These are phyloP conservation scores for Cetradonia linearis DNA, from an alignment of 495 filamentous ascomycete species.

Conservation along the genomic window DNA sequence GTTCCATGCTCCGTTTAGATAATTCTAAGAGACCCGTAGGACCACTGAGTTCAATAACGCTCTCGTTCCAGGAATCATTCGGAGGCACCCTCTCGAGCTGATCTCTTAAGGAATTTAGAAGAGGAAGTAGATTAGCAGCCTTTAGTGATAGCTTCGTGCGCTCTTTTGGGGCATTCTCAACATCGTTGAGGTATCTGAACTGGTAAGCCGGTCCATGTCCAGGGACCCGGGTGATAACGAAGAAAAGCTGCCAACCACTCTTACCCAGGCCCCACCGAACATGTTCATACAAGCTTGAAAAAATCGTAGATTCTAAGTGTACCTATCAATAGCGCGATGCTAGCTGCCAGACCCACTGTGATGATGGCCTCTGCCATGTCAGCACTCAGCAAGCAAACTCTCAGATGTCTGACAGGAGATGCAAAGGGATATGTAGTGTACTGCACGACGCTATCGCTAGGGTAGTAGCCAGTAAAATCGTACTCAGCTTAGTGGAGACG, in stretches of 20 bases:
- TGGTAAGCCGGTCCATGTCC: background rate
- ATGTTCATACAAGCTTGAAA: background rate
- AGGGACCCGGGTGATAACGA: background rate
- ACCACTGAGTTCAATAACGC: background rate
- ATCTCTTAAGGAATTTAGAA: background rate
- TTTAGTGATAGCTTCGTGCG: conserved; percentile 7
- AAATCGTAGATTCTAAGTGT: background rate
- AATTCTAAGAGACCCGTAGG: conserved; percentile 6
- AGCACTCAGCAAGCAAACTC: background rate
- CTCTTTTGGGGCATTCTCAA: conserved; percentile 10
- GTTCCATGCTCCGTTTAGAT: conserved; percentile 5
- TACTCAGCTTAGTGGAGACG: too few species aligned
- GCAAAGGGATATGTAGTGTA: background rate
- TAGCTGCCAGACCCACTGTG: conserved; percentile 1
- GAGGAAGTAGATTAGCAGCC: conserved; percentile 9
- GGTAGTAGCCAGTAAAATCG: too few species aligned
- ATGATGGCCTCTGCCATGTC: background rate
- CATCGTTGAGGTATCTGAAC: conserved; percentile 8
- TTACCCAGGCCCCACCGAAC: background rate
- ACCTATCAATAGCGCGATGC: background rate
- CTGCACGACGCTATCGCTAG: background rate
- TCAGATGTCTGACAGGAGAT: background rate
- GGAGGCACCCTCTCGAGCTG: background rate
- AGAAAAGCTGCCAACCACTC: background rate
- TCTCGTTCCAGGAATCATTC: background rate